A percentile compares a stretch with the other conserved stretches of the same genome.
Evolutionary conservation across 2,329 filamentous ascomycete genomes (phyloP).

Genomic region (Furcasterigmium sp.): DNA sequence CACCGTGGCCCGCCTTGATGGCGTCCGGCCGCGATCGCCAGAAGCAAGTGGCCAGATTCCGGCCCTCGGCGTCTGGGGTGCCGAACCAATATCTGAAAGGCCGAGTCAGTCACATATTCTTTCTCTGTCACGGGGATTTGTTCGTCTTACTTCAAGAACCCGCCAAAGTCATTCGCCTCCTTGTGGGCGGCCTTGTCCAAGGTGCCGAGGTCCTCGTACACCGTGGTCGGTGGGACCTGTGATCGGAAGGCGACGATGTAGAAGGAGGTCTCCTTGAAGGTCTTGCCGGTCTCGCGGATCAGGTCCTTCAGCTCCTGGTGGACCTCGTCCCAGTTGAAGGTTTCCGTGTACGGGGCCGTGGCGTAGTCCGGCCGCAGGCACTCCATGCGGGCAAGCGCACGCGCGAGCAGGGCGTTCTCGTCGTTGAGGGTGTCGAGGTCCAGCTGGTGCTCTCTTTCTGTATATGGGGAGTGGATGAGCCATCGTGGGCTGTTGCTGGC

Average conservation of each 20-base stretch:
- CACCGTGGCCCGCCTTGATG: constrained; percentile 51
- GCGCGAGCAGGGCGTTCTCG: constrained; percentile 64
- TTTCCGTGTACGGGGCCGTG: constrained; percentile 64
- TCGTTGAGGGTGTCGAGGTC: constrained; percentile 62
- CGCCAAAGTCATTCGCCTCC: constrained; percentile 74
- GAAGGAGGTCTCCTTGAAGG: constrained; percentile 63
- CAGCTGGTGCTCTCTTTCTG: constrained; percentile 63
- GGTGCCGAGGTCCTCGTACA: constrained; percentile 61
- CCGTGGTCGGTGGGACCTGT: constrained; percentile 60
- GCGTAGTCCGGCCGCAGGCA: constrained; percentile 68
- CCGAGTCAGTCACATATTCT: constrained; percentile 8
- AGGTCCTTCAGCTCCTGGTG: constrained; percentile 54
- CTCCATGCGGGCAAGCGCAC: constrained; percentile 61
- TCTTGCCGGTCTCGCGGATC: constrained; percentile 33
- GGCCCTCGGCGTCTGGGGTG: constrained; percentile 58
- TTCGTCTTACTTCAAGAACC: constrained; percentile 65
- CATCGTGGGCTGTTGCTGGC: constrained; percentile 18
- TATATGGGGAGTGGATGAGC: constrained; percentile 73
- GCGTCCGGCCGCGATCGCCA: constrained; percentile 59
- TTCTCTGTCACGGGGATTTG: constrained; percentile 1
- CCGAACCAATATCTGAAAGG: constrained; percentile 80
- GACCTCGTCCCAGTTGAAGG: constrained; percentile 71
- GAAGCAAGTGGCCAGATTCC: constrained; percentile 78
- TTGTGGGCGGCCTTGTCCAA: constrained; percentile 75
- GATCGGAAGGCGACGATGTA: constrained; percentile 85